Evolutionary conservation across 257 asterid species (phyloP), one percentile per base, ranked within the genome.

Genomic region (Penstemon davidsonii): DNA sequence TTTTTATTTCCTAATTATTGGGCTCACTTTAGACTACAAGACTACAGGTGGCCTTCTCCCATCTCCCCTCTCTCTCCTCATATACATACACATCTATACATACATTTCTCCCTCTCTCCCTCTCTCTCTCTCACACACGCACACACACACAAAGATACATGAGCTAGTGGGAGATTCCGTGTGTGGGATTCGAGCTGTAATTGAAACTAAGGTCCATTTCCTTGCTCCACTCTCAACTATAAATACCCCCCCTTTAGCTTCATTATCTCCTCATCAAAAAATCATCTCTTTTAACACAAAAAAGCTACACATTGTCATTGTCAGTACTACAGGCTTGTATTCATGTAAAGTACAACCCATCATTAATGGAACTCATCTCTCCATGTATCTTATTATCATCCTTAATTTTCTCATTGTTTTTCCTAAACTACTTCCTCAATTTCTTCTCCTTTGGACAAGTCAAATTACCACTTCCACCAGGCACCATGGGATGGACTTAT

Each of bases 401-500:
- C 37, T 47, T 70, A n/a, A 11, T 78, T 47, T 18, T 50, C 55
- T 41, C 73, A 8, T 13, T 72, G 64, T 64, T 60, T 12, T 43
- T 77, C 55, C 50, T 78, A 12, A 69, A 60, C 52, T 53, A 33
- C 52, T 9, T 75, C 47, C 59, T 79, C 61, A 88, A 74, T 6
- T 64, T 67, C 67, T 40, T 69, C 62, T 37, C 84, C 47, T 80
- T 55, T 4, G 75, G 81, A 11, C 69, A 61, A 11, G 66, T 40
- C 9, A 82, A 79, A 59, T 46, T 86, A 47, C 88, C 88, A 5
- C 92, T 89, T 2, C 96, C 96, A 7, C 96, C 96, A n/a, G 96
- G 96, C 51, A 73, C 88, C 66, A 69, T 89, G 81, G 96, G 96
- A 4, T 87, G 91, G 92, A 91, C 88, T 64, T 89, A 89, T 61